Conservation (phyloP, 257 asterid species). For the Nyctanthes arbortristis region DNA sequence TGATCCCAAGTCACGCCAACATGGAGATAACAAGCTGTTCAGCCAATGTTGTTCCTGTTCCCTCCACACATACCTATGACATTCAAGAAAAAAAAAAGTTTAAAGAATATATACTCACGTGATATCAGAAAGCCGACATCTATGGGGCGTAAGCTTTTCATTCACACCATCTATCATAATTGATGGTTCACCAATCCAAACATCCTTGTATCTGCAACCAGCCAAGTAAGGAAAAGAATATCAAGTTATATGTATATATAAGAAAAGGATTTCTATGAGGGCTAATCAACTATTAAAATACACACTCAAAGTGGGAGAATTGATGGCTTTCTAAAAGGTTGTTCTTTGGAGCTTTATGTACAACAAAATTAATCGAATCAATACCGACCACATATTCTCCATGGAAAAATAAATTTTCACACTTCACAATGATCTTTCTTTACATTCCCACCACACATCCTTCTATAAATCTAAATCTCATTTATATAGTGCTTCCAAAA, state of each 20-base stretch:
- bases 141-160: conserved; percentile 66
- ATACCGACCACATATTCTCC: no score
- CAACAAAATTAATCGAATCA: no score
- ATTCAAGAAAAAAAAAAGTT: conserved; percentile 1
- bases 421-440: no score
- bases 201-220: conserved; percentile 61
- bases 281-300: background rate
- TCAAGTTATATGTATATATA: background rate
- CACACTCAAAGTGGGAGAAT: background rate
- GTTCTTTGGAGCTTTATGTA: no score
- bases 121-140: conserved; percentile 69
- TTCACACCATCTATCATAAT: conserved; percentile 29
- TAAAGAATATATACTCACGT: conserved; percentile 55
- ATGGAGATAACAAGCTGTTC: conserved; percentile 6
- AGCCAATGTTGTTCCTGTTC: conserved; percentile 4
- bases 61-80: conserved; percentile 17
- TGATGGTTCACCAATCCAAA: conserved; percentile 70
- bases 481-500: no score
- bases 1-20: conserved; percentile 4
- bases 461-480: no score
- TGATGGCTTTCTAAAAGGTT: background rate
- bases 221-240: background rate
- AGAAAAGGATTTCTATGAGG: conserved; percentile 4
- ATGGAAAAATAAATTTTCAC: no score
- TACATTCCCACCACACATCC: no score